phyloP scores from a whole-genome alignment of 352 stramenopile genomes.

The Pythium dissotocum region DNA sequence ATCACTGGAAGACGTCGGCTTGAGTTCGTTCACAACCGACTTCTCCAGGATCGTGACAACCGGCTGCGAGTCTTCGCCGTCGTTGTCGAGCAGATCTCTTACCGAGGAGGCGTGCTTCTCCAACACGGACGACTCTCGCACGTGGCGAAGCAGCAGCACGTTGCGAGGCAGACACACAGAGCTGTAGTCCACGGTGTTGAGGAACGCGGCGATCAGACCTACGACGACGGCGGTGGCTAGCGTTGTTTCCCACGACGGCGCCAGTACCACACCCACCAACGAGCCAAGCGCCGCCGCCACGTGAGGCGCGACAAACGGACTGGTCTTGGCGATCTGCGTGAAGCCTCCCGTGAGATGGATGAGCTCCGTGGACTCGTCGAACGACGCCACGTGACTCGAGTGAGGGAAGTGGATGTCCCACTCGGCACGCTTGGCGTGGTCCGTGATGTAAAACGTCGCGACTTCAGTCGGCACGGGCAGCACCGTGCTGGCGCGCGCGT shows the following conservation, averaged over 20 bases:
- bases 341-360: slow-evolving; percentile 63
- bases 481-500: slow-evolving; percentile 64
- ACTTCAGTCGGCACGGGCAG: slow-evolving; percentile 68
- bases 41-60: slow-evolving; percentile 80
- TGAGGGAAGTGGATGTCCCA: slow-evolving; percentile 78
- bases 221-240: slow-evolving; percentile 50
- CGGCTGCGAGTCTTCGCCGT: slow-evolving; percentile 49
- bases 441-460: slow-evolving; percentile 56
- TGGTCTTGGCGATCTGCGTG: slow-evolving; percentile 44
- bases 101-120: slow-evolving; percentile 39
- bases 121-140: slow-evolving; percentile 57
- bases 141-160: slow-evolving; percentile 72
- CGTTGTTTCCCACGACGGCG: slow-evolving; percentile 45
- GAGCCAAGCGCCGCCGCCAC: slow-evolving; percentile 45
- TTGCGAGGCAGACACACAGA: slow-evolving; percentile 54
- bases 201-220: slow-evolving; percentile 45
- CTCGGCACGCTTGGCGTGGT: slow-evolving; percentile 68
- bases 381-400: slow-evolving; percentile 63
- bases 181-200: slow-evolving; percentile 60
- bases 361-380: slow-evolving; percentile 74
- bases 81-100: slow-evolving; percentile 39
- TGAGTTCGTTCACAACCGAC: slow-evolving; percentile 76
- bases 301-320: slow-evolving; percentile 53
- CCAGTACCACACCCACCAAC: slow-evolving; percentile 45
- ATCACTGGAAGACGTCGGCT: slow-evolving; percentile 36